Conservation (phyloP, 306 rosid species). For the Sicyos edulis region DNA sequence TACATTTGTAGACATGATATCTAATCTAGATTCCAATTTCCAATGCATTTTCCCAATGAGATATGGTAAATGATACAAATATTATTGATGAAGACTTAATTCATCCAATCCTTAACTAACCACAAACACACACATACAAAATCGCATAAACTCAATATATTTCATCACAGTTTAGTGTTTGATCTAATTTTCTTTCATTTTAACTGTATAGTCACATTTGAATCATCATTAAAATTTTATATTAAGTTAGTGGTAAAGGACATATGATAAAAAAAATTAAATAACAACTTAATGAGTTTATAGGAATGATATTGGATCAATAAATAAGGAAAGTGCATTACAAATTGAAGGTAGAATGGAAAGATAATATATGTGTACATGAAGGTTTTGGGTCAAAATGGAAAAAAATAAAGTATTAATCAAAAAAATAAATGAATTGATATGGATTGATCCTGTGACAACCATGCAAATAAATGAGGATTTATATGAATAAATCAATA, state of each 20-base stretch:
- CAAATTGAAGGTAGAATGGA: neutral
- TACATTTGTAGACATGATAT: neutral
- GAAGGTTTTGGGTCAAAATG: neutral
- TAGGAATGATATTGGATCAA: neutral
- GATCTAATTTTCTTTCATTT: neutral
- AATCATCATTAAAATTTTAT: no score
- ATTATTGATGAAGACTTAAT: neutral
- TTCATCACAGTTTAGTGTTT: neutral
- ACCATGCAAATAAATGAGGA: constrained; percentile 5
- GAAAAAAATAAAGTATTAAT: neutral
- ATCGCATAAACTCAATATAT: no score
- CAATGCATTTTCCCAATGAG: constrained; percentile 15
- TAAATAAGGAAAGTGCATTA: neutral
- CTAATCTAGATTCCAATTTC: constrained; percentile 2
- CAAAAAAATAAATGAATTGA: neutral
- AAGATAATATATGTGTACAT: neutral
- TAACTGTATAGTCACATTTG: neutral
- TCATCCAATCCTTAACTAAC: no score
- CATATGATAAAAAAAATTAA: neutral
- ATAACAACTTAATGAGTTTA: neutral
- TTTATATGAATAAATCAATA: neutral
- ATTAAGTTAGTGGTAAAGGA: neutral
- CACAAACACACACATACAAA: no score
- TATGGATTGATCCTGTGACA: neutral
- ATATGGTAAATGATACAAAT: neutral